Evolutionary conservation across 768 basidiomycete species (phyloP).

Genomic region (Fistulinella prunicolor): DNA sequence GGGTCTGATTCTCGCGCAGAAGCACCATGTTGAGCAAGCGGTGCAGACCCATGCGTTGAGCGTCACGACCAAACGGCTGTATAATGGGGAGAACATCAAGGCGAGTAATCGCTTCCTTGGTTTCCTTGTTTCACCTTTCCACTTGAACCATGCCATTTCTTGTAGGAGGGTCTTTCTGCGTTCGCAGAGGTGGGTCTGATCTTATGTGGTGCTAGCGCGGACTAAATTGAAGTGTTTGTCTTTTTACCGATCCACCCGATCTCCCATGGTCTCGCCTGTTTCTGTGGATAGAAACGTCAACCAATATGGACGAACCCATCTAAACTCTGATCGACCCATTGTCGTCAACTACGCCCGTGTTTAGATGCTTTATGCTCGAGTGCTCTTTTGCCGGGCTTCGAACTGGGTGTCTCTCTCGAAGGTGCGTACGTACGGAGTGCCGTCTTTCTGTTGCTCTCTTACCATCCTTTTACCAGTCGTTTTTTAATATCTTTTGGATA

Average conservation of each 20-base stretch:
- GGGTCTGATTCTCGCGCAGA: slow-evolving; percentile 57
- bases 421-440: no score
- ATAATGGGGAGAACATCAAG: slow-evolving; percentile 67
- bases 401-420: no score
- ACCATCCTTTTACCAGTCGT: no score
- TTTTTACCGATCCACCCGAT: no score
- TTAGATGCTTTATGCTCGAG: no score
- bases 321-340: slow-evolving; percentile 14
- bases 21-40: slow-evolving; percentile 50
- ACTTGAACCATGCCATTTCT: slow-evolving; percentile 9
- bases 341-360: no score
- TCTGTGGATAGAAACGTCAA: slow-evolving; percentile 13
- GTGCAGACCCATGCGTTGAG: slow-evolving; percentile 46
- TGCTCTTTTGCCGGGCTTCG: no score
- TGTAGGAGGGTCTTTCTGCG: slow-evolving; percentile 67
- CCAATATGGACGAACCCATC: slow-evolving; percentile 21
- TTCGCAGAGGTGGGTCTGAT: slow-evolving; percentile 41
- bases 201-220: no score
- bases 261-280: no score
- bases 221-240: background rate
- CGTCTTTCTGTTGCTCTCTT: no score
- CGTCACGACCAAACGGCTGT: slow-evolving; percentile 49
- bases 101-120: slow-evolving; percentile 33
- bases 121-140: background rate
- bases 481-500: no score